Evolutionary conservation across 345 rosid species (phyloP).

Genomic region (Eucalyptus curtisii): DNA sequence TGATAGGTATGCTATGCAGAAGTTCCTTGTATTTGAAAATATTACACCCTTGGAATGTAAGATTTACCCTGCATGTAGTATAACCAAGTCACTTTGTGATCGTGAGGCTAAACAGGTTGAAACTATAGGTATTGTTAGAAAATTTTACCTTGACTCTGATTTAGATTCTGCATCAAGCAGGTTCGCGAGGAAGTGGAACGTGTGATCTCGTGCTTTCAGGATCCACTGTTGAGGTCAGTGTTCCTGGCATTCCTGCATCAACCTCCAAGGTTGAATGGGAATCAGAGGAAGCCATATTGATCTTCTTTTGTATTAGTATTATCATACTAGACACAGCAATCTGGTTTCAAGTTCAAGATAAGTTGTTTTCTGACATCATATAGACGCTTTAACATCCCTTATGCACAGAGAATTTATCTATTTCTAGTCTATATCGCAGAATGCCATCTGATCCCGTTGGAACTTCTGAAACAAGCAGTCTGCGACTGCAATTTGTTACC

Average conservation of each 20-base stretch:
- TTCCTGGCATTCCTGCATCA: not conserved
- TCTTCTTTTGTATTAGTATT: too few relatives aligned
- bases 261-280: not conserved
- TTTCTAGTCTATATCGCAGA: not conserved
- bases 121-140: not conserved
- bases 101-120: not conserved
- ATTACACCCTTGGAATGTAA: not conserved
- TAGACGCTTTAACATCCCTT: not conserved
- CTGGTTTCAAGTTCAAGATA: not conserved
- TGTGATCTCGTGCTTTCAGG: not conserved
- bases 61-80: not conserved
- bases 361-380: not conserved
- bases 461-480: slow-evolving; percentile 1
- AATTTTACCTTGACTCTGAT: not conserved
- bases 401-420: not conserved
- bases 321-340: not conserved
- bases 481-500: slow-evolving; percentile 3
- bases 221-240: not conserved
- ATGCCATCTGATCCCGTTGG: not conserved
- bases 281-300: not conserved
- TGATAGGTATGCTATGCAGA: not conserved
- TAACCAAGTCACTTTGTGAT: not conserved
- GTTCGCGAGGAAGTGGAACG: not conserved
- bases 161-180: not conserved
- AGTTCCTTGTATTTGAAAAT: not conserved